phyloP scores from a whole-genome alignment of 208 protist genomes.

The Trypanosoma vivax region DNA sequence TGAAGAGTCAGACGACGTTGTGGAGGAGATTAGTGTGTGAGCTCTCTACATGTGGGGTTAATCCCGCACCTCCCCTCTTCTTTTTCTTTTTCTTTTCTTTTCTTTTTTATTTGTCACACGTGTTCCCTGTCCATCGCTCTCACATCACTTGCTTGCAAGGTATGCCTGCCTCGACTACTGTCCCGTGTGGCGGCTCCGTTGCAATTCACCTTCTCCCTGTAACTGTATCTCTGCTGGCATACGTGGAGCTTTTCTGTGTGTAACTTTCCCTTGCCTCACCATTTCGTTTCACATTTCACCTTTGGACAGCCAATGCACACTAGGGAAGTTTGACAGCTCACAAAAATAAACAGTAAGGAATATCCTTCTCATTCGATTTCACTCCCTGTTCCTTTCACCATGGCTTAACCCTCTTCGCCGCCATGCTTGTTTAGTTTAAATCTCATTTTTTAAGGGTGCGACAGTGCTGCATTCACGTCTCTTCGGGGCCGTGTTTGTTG shows the following conservation, averaged over 20 bases:
- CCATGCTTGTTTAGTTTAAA: constrained; percentile 4
- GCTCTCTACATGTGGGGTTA: no score
- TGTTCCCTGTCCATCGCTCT: not conserved
- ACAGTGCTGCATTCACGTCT: constrained; percentile 6
- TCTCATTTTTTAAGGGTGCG: constrained; percentile 81
- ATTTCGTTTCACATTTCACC: not conserved
- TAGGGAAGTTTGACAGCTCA: not conserved
- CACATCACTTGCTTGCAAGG: no score
- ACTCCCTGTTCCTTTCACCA: no score
- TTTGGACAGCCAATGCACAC: no score
- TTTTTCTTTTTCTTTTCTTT: constrained; percentile 4
- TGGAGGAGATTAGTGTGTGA: constrained; percentile 20
- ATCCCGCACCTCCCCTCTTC: no score
- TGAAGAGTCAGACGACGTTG: constrained; percentile 8
- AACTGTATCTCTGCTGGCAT: no score
- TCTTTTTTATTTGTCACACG: constrained; percentile 5
- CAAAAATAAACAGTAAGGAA: not conserved
- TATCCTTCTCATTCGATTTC: no score
- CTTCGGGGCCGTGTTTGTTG: constrained; percentile 1
- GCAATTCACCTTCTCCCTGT: no score
- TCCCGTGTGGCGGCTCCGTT: no score
- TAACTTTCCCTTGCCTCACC: no score
- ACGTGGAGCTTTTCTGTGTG: no score
- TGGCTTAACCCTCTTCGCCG: not conserved
- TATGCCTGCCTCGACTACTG: no score